phyloP scores from a whole-genome alignment of 345 rosid genomes.

The Arabidopsis arenosa region DNA sequence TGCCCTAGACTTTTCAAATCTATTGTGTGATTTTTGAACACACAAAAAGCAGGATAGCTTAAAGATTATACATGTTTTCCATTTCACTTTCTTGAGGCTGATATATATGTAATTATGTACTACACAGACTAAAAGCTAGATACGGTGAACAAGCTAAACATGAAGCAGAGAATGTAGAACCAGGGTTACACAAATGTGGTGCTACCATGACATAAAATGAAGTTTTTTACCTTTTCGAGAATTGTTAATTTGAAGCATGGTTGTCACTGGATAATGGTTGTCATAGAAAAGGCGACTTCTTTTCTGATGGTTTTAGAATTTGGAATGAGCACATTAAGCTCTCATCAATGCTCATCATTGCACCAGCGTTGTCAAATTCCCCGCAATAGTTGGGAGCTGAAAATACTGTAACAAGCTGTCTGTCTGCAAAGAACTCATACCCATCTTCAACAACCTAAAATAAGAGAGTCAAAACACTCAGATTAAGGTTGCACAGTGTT shows the following conservation, averaged over 20 bases:
- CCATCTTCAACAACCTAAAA: conserved; percentile 93
- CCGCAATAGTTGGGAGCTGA: conserved; percentile 96
- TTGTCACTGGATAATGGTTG: background rate
- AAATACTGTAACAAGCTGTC: conserved; percentile 86
- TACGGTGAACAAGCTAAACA: background rate
- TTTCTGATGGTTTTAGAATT: conserved; percentile 84
- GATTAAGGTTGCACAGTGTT: background rate
- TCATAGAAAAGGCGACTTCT: conserved; percentile 54
- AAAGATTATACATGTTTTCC: background rate
- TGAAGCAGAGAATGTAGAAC: conserved; percentile 1
- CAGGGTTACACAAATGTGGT: background rate
- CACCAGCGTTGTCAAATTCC: conserved; percentile 93
- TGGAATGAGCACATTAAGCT: conserved; percentile 94
- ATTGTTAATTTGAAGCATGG: conserved; percentile 26
- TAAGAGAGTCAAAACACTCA: background rate
- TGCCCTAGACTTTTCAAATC: background rate
- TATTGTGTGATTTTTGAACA: background rate
- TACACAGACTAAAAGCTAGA: background rate
- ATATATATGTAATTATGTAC: background rate
- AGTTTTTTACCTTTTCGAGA: conserved; percentile 24
- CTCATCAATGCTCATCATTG: conserved; percentile 96
- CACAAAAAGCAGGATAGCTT: background rate
- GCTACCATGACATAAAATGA: conserved; percentile 1
- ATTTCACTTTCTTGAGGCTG: background rate
- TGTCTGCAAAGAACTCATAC: conserved; percentile 87